Conservation (phyloP, 2,329 filamentous ascomycete genomes). For the Monilinia fructicola region DNA sequence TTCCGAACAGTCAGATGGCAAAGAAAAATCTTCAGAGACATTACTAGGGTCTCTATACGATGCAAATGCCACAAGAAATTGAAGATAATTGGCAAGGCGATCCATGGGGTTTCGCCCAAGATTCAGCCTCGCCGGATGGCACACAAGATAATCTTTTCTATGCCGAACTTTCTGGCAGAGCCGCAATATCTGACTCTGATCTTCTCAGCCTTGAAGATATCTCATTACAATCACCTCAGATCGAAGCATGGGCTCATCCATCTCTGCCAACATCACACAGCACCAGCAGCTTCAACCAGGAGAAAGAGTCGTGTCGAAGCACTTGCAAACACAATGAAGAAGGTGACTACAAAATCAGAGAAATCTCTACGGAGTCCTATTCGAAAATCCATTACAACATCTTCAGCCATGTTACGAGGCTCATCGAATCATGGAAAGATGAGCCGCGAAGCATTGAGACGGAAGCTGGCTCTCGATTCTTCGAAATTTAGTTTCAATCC, state of each 20-base stretch:
- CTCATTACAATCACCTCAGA: slow-evolving; percentile 34
- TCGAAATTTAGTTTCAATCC: slow-evolving; percentile 49
- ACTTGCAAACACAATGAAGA: slow-evolving; percentile 49
- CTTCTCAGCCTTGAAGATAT: slow-evolving; percentile 39
- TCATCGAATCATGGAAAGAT: slow-evolving; percentile 38
- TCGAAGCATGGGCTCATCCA: slow-evolving; percentile 25
- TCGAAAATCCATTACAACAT: slow-evolving; percentile 41
- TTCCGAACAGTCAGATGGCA: slow-evolving; percentile 50
- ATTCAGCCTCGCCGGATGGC: slow-evolving; percentile 28
- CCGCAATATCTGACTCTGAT: slow-evolving; percentile 39
- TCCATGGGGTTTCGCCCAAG: slow-evolving; percentile 27
- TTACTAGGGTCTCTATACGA: slow-evolving; percentile 30
- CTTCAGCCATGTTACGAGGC: slow-evolving; percentile 37
- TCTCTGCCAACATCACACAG: slow-evolving; percentile 36
- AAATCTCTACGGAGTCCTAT: slow-evolving; percentile 42
- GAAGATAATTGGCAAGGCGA: slow-evolving; percentile 27
- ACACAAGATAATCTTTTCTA: slow-evolving; percentile 32
- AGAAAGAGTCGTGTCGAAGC: slow-evolving; percentile 40
- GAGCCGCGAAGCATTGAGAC: slow-evolving; percentile 48
- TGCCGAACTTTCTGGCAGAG: slow-evolving; percentile 35
- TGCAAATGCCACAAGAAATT: slow-evolving; percentile 24
- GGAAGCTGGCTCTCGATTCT: slow-evolving; percentile 47
- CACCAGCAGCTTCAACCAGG: slow-evolving; percentile 24
- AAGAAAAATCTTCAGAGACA: slow-evolving; percentile 28
- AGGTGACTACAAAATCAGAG: slow-evolving; percentile 39